These are phyloP conservation scores for Daldinia decipiens DNA, from an alignment of 495 filamentous ascomycete genomes.

Conservation along the genomic window DNA sequence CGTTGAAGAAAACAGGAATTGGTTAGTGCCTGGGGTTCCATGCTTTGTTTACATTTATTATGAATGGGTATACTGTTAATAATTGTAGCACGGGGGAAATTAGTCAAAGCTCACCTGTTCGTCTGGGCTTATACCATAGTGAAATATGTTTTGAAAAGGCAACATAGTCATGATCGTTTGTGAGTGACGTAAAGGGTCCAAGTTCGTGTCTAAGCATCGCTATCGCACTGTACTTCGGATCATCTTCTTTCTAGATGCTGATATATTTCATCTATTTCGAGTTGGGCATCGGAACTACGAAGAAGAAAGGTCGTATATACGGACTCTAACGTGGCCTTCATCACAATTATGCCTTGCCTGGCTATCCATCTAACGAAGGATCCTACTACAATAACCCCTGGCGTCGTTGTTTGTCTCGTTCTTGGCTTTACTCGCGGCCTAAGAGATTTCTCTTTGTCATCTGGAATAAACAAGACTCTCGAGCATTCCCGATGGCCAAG, in stretches of 20 bases:
- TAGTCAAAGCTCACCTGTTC: neutral
- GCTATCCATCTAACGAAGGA: neutral
- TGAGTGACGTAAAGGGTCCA: neutral
- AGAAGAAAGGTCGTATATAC: neutral
- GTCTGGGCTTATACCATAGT: neutral
- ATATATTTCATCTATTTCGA: neutral
- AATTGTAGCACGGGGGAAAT: neutral
- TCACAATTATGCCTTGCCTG: neutral
- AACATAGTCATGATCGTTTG: neutral
- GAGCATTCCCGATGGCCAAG: neutral
- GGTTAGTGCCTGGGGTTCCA: neutral
- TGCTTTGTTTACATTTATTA: neutral
- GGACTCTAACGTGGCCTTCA: neutral
- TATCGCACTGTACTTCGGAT: neutral
- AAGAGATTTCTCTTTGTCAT: neutral
- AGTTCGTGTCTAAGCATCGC: neutral
- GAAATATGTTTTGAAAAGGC: neutral
- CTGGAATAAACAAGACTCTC: neutral
- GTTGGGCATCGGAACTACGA: neutral
- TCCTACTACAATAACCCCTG: neutral
- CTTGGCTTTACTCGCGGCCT: neutral
- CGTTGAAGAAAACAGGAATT: too few species aligned
- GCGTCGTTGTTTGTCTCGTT: neutral
- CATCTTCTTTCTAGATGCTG: neutral
- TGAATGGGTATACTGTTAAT: neutral